Evolutionary conservation across 805 yeast species (phyloP).

Genomic region (Wickerhamomyces sydowiorum): DNA sequence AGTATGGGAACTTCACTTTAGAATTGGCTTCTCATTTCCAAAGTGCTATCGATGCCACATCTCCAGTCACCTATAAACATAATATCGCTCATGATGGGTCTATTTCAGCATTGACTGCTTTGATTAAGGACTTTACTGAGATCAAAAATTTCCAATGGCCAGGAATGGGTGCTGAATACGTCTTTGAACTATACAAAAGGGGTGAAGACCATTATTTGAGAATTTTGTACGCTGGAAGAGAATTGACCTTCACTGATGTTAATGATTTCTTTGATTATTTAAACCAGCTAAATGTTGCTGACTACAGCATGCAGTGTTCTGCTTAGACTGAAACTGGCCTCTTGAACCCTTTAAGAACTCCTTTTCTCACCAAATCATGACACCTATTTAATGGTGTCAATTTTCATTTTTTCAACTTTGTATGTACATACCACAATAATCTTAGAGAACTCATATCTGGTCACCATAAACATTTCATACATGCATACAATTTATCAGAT

Average conservation of each 20-base stretch:
- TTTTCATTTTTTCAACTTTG: too few species aligned
- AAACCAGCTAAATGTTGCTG: slow-evolving; percentile 7
- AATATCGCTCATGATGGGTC: slow-evolving; percentile 40
- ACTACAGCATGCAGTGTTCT: background rate
- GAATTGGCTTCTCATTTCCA: slow-evolving; percentile 29
- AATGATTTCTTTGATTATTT: slow-evolving; percentile 17
- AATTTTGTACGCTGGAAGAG: slow-evolving; percentile 30
- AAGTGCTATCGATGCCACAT: slow-evolving; percentile 23
- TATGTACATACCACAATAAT: too few species aligned
- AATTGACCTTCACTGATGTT: slow-evolving; percentile 12
- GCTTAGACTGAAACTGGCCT: background rate
- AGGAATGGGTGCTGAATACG: slow-evolving; percentile 40
- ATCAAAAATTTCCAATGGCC: slow-evolving; percentile 36
- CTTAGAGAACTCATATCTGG: too few species aligned
- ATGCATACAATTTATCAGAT: too few species aligned
- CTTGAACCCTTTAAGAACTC: too few species aligned
- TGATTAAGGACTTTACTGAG: slow-evolving; percentile 24
- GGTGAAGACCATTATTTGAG: slow-evolving; percentile 25
- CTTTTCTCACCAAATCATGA: too few species aligned
- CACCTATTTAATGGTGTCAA: too few species aligned
- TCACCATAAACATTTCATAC: too few species aligned
- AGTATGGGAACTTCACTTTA: slow-evolving; percentile 31
- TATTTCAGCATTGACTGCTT: slow-evolving; percentile 27
- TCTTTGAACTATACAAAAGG: slow-evolving; percentile 32
- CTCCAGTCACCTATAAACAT: slow-evolving; percentile 29